Evolutionary conservation across 768 basidiomycete genomes (phyloP).

Genomic region (Suillus sp.): DNA sequence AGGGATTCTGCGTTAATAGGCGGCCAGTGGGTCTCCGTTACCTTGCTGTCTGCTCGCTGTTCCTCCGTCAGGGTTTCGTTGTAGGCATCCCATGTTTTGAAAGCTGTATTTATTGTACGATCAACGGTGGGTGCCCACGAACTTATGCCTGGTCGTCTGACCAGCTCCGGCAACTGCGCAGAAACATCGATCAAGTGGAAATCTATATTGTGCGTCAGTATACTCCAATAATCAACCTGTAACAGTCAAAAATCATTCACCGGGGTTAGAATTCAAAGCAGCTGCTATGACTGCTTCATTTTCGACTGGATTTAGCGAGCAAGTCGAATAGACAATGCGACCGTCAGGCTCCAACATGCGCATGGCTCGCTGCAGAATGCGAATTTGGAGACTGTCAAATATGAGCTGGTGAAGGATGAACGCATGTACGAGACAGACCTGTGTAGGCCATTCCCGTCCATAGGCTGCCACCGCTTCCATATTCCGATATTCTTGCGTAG

Average conservation of each 20-base stretch:
- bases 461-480: slow-evolving; percentile 89
- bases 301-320: slow-evolving; percentile 95
- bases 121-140: slow-evolving; percentile 78
- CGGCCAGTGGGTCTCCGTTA: slow-evolving; percentile 81
- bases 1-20: slow-evolving; percentile 61
- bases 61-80: slow-evolving; percentile 49
- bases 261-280: slow-evolving; percentile 70
- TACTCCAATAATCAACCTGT: neutral
- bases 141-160: slow-evolving; percentile 73
- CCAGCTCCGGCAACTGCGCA: slow-evolving; percentile 65
- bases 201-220: slow-evolving; percentile 38
- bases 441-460: slow-evolving; percentile 91
- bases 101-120: slow-evolving; percentile 49
- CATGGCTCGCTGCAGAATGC: slow-evolving; percentile 93
- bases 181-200: slow-evolving; percentile 84
- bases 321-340: slow-evolving; percentile 96
- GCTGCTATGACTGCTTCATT: slow-evolving; percentile 95
- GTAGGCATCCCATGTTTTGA: slow-evolving; percentile 64
- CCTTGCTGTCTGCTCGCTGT: slow-evolving; percentile 55
- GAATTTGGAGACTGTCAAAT: slow-evolving; percentile 73
- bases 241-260: slow-evolving; percentile 39
- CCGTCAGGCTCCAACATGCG: slow-evolving; percentile 79
- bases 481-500: slow-evolving; percentile 93
- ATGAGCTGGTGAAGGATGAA: slow-evolving; percentile 11
- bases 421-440: slow-evolving; percentile 47